Conservation (phyloP, 345 rosid species). For the Salix udensis region DNA sequence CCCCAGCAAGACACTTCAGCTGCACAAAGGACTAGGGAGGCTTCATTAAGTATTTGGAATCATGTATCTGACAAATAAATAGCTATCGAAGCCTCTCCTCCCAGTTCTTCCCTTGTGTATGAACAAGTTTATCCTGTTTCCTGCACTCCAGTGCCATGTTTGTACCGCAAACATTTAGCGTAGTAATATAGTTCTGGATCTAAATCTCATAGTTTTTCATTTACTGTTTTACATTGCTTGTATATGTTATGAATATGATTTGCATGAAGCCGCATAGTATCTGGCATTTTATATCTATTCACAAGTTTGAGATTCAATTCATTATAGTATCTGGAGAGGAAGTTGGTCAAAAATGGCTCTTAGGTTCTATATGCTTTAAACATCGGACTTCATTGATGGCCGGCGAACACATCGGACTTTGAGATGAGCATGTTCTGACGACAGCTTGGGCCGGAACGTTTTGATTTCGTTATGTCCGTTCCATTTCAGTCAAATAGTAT, state of each 20-base stretch:
- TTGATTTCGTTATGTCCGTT: fast-evolving
- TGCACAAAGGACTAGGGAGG: slow-evolving; percentile 47
- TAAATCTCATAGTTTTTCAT: neutral
- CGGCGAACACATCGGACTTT: slow-evolving; percentile 53
- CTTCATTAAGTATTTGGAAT: slow-evolving; percentile 22
- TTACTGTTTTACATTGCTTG: too few relatives aligned
- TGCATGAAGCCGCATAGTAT: neutral
- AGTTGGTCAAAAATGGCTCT: neutral
- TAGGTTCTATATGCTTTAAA: neutral
- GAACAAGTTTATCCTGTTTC: neutral
- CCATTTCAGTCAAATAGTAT: fast-evolving
- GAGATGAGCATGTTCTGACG: slow-evolving; percentile 70
- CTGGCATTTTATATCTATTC: neutral
- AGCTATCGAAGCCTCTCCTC: neutral
- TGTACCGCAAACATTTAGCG: neutral
- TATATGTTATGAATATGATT: neutral
- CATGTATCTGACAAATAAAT: neutral
- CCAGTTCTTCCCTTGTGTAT: neutral
- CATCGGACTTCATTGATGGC: slow-evolving; percentile 30
- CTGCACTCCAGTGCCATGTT: neutral
- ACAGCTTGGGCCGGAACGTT: slow-evolving; percentile 48
- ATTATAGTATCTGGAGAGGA: neutral
- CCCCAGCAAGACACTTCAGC: slow-evolving; percentile 54
- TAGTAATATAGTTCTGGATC: slow-evolving; percentile 10
- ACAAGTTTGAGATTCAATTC: neutral